Conservation (phyloP, 2,329 filamentous ascomycete species). For the Bipolaris zeicola region DNA sequence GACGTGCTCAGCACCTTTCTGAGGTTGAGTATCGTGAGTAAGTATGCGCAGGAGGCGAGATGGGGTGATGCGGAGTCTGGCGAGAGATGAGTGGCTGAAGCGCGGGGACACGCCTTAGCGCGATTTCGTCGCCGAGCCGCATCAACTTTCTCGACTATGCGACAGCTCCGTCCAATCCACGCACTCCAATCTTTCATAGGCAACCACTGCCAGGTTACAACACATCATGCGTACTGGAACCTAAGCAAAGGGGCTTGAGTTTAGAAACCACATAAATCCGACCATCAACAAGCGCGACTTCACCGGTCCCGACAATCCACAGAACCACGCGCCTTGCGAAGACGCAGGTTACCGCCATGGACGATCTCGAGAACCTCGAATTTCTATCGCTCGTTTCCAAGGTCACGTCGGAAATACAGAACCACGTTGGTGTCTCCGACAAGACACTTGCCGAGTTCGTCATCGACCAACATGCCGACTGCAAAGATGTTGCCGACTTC, state of each 20-base stretch:
- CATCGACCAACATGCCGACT: conserved; percentile 85
- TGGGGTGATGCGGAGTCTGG: conserved; percentile 25
- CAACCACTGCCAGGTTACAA: neutral
- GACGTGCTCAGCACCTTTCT: neutral
- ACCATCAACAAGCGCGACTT: neutral
- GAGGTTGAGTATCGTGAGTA: neutral
- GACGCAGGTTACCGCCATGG: conserved; percentile 62
- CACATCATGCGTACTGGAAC: neutral
- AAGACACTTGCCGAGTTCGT: conserved; percentile 97
- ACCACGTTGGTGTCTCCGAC: conserved; percentile 88
- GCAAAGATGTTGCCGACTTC: conserved; percentile 72
- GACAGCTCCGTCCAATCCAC: conserved; percentile 2
- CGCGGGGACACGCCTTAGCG: conserved; percentile 21
- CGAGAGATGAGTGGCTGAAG: conserved; percentile 26
- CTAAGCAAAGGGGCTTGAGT: neutral
- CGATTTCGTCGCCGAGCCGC: conserved; percentile 19
- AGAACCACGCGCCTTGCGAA: conserved; percentile 6
- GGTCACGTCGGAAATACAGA: conserved; percentile 91
- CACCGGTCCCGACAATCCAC: neutral
- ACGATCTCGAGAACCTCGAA: conserved; percentile 90
- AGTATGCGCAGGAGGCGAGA: conserved; percentile 3
- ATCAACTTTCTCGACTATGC: conserved; percentile 17
- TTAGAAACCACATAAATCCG: neutral
- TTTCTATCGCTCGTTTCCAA: conserved; percentile 92
- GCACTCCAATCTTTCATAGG: neutral